Conservation (phyloP, 768 basidiomycete species). For the Mycena galericulata region DNA sequence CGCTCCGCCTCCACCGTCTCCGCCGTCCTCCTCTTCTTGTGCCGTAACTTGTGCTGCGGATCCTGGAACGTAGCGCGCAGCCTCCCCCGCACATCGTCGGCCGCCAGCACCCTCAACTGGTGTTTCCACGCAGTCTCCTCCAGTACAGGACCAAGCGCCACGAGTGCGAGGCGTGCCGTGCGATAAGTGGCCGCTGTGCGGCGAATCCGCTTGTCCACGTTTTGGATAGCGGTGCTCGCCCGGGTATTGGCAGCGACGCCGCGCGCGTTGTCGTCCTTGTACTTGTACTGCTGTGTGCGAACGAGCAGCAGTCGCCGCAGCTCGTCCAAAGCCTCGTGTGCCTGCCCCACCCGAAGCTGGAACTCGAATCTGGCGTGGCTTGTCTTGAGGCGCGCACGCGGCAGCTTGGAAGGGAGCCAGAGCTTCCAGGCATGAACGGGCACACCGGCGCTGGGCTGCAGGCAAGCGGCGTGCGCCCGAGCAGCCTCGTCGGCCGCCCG, state of each 20-base stretch:
- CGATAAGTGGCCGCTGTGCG: neutral
- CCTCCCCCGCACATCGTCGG: neutral
- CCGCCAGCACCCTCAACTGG: neutral
- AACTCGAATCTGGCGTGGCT: constrained; percentile 9
- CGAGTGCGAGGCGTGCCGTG: neutral
- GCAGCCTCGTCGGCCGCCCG: neutral
- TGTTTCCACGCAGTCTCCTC: neutral
- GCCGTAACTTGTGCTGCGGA: too few relatives aligned
- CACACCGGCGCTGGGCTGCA: neutral
- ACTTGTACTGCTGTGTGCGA: neutral
- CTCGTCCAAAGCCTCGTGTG: neutral
- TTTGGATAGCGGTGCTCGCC: neutral
- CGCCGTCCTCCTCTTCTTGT: too few relatives aligned
- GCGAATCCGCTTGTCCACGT: neutral
- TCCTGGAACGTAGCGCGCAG: neutral
- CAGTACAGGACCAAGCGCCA: neutral
- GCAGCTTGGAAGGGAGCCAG: neutral
- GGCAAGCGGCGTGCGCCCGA: neutral
- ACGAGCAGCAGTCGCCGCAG: neutral
- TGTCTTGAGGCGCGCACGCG: neutral
- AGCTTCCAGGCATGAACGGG: neutral
- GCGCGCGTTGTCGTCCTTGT: neutral
- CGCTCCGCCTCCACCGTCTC: too few relatives aligned
- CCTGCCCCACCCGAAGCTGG: neutral
- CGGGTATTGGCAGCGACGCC: neutral